Percentiles rank a stretch among this genome's conserved stretches.
phyloP scores from a whole-genome alignment of 371 early-diverging fungal genomes.

The Apophysomyces ossiformis region DNA sequence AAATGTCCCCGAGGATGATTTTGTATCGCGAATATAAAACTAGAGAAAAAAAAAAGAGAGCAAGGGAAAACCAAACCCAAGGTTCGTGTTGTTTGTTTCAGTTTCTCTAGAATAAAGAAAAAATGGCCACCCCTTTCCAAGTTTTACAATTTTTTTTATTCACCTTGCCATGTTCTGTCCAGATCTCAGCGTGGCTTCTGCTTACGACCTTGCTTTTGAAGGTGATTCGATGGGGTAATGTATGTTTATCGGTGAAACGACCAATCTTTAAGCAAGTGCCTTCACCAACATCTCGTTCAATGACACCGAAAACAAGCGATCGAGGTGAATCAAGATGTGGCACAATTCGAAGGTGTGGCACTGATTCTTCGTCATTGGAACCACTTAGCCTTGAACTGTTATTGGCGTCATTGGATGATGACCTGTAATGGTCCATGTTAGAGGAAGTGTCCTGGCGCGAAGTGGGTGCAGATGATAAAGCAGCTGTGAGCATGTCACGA shows the following conservation, averaged over 20 bases:
- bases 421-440: conserved; percentile 3
- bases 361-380: conserved; percentile 14
- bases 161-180: conserved; percentile 58
- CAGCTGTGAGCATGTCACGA: conserved; percentile 22
- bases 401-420: conserved; percentile 8
- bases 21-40: conserved; percentile 82
- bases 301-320: conserved; percentile 77
- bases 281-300: conserved; percentile 75
- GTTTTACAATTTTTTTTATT: not conserved
- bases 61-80: not conserved
- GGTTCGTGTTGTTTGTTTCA: conserved; percentile 27
- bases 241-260: conserved; percentile 65
- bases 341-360: conserved; percentile 72
- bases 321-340: conserved; percentile 74
- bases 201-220: conserved; percentile 86
- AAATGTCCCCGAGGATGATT: conserved; percentile 90
- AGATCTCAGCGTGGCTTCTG: conserved; percentile 83
- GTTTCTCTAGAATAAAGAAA: not conserved
- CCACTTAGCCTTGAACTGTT: not conserved
- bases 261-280: conserved; percentile 74
- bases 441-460: conserved; percentile 13
- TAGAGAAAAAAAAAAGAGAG: conserved; percentile 26
- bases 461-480: conserved; percentile 19
- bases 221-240: conserved; percentile 55
- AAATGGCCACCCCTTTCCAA: too few species aligned